Conservation (phyloP, 2,329 filamentous ascomycete species). For the Tolypocladium nubicola region DNA sequence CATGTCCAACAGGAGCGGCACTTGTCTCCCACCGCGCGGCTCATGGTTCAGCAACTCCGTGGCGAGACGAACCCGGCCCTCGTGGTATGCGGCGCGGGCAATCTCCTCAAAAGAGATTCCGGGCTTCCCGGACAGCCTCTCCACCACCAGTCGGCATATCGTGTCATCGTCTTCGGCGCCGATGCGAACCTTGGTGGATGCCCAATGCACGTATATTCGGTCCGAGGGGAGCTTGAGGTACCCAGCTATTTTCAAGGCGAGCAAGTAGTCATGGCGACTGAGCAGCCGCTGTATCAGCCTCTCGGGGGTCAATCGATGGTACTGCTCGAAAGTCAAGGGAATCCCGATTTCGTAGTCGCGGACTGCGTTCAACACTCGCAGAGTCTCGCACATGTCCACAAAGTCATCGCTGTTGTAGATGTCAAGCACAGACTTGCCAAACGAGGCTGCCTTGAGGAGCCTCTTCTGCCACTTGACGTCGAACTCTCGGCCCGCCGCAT, state of each 20-base stretch:
- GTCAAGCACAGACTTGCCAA: conserved; percentile 93
- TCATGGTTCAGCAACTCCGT: conserved; percentile 90
- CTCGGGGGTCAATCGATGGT: conserved; percentile 80
- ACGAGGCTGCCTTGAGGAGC: conserved; percentile 89
- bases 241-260: conserved; percentile 79
- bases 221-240: conserved; percentile 81
- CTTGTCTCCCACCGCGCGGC: conserved; percentile 88
- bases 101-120: conserved; percentile 96
- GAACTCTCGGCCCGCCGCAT: conserved; percentile 87
- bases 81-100: conserved; percentile 84
- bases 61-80: conserved; percentile 79
- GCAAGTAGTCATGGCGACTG: conserved; percentile 80
- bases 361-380: conserved; percentile 86
- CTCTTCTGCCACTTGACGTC: conserved; percentile 89
- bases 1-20: conserved; percentile 86
- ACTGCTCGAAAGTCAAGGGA: conserved; percentile 88
- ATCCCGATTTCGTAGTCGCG: conserved; percentile 86
- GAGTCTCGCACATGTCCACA: conserved; percentile 92
- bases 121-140: conserved; percentile 74
- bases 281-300: conserved; percentile 77
- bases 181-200: conserved; percentile 80
- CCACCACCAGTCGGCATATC: conserved; percentile 77
- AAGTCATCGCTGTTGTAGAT: conserved; percentile 98
- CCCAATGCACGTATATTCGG: conserved; percentile 94
- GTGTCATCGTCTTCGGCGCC: conserved; percentile 80